Evolutionary conservation across 2,329 filamentous ascomycete species (phyloP).

Genomic region (Neonectria magnoliae): DNA sequence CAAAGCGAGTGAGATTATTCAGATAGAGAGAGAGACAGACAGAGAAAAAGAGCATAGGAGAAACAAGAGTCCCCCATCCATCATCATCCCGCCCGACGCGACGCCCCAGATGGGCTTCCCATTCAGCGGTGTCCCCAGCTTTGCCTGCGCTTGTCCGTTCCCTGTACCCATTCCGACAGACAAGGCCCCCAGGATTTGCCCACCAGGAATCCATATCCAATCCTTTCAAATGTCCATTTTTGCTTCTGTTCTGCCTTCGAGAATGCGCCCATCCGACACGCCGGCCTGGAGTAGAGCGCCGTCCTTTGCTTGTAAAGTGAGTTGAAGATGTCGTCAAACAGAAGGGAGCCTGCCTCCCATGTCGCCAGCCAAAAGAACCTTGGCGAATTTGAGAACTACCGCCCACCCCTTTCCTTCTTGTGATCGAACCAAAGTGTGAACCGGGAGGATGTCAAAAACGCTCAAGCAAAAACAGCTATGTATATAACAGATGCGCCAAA

Average conservation of each 20-base stretch:
- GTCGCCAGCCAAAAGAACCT: constrained; percentile 20
- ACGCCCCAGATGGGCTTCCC: not conserved
- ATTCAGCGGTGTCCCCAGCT: not conserved
- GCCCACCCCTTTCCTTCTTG: constrained; percentile 22
- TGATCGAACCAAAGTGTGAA: constrained; percentile 16
- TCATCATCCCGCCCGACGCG: not conserved
- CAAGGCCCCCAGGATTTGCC: not conserved
- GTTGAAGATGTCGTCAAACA: constrained; percentile 15
- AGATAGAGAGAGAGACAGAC: not conserved
- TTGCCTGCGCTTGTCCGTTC: not conserved
- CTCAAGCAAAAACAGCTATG: constrained; percentile 22
- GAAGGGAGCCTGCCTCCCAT: constrained; percentile 13
- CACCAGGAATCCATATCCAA: constrained; percentile 28
- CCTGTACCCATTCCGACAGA: constrained; percentile 2
- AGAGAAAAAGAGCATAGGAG: not conserved
- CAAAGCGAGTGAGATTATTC: constrained; percentile 26
- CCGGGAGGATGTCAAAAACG: constrained; percentile 25
- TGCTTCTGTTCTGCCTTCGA: constrained; percentile 27
- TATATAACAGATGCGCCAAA: constrained; percentile 45
- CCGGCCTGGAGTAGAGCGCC: constrained; percentile 20
- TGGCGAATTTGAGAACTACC: constrained; percentile 12
- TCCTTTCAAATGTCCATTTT: constrained; percentile 27
- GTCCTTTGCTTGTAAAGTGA: constrained; percentile 24
- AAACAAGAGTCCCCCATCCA: not conserved
- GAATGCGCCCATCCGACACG: constrained; percentile 30